Evolutionary conservation across 495 filamentous ascomycete species (phyloP).

Genomic region (Xanthoparmelia taractica): DNA sequence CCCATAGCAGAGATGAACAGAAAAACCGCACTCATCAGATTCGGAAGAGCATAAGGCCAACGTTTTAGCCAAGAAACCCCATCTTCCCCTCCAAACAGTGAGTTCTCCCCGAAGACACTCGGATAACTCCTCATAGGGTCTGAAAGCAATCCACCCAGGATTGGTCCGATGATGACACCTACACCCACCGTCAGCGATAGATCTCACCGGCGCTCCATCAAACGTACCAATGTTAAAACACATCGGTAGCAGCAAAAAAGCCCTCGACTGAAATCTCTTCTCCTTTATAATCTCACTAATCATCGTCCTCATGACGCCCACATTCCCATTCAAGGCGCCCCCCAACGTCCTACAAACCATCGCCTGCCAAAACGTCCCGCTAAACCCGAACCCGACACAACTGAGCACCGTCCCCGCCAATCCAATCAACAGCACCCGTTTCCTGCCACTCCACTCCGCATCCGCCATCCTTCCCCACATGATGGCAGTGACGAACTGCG

Average conservation of each 20-base stretch:
- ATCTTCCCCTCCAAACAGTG: conserved; percentile 40
- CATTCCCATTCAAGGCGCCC: conserved; percentile 73
- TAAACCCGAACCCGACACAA: conserved; percentile 74
- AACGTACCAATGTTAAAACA: conserved; percentile 52
- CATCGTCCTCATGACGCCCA: conserved; percentile 76
- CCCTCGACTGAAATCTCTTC: conserved; percentile 64
- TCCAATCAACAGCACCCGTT: conserved; percentile 70
- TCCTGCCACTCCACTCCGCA: conserved; percentile 60
- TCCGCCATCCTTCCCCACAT: conserved; percentile 74
- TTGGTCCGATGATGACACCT: conserved; percentile 60
- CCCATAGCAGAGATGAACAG: conserved; percentile 40
- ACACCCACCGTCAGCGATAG: conserved; percentile 20
- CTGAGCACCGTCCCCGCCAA: conserved; percentile 63
- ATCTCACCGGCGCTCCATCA: no score
- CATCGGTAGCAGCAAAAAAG: conserved; percentile 75
- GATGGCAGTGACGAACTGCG: conserved; percentile 81
- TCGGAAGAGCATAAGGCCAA: conserved; percentile 58
- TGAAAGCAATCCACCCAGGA: conserved; percentile 60
- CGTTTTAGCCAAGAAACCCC: conserved; percentile 54
- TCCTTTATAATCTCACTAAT: conserved; percentile 72
- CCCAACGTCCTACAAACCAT: conserved; percentile 66
- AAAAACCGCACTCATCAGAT: conserved; percentile 51
- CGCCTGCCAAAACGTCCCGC: conserved; percentile 61
- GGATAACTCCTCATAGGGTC: conserved; percentile 62
- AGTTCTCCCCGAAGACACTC: conserved; percentile 55